Conservation (phyloP, 1,284 basidiomycete genomes). For the Uromyces viciae-fabae region DNA sequence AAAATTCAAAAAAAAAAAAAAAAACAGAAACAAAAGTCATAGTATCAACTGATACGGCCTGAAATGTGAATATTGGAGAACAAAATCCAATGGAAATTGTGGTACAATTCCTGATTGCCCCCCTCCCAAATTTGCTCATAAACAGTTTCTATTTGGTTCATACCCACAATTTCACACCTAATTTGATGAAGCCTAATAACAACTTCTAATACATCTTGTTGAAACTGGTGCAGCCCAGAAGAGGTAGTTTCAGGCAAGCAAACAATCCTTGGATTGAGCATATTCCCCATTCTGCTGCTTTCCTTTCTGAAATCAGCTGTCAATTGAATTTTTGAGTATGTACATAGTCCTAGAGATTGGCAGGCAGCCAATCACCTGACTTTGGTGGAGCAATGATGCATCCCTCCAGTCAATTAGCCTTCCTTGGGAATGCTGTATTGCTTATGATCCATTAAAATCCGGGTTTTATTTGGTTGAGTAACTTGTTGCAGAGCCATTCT, state of each 20-base stretch:
- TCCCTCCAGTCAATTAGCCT: not conserved
- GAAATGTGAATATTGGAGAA: not conserved
- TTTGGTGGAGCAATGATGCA: not conserved
- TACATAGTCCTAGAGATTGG: not conserved
- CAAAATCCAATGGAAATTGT: not conserved
- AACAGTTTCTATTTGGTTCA: not conserved
- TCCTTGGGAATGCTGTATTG: not conserved
- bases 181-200: not conserved
- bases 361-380: not conserved
- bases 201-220: not conserved
- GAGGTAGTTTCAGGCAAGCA: not conserved
- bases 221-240: not conserved
- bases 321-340: not conserved
- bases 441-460: not conserved
- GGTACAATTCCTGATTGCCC: not conserved
- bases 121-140: not conserved
- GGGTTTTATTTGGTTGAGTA: not conserved
- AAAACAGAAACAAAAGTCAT: not conserved
- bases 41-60: not conserved
- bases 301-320: not conserved
- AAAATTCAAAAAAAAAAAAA: no score
- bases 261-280: not conserved
- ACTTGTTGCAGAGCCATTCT: not conserved
- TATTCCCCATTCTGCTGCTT: slow-evolving; percentile 18
- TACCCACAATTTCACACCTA: not conserved